These are phyloP conservation scores for Lentinus tigrinus DNA, from an alignment of 768 basidiomycete genomes.

Conservation along the genomic window DNA sequence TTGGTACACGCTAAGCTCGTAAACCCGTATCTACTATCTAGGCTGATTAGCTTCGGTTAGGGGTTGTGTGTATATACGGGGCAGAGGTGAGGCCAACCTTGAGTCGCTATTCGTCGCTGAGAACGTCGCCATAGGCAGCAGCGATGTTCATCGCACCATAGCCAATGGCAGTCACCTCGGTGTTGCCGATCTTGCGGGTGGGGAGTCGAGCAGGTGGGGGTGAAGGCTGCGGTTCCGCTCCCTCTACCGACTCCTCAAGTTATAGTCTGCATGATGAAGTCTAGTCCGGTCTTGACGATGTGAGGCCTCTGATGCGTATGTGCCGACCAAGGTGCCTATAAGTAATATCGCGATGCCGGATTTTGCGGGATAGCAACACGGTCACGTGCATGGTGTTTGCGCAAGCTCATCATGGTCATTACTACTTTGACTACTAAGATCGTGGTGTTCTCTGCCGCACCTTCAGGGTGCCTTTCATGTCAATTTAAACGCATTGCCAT, in stretches of 20 bases:
- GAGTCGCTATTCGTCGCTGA: slow-evolving; percentile 56
- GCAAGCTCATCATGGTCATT: background rate
- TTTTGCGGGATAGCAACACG: background rate
- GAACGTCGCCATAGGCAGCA: slow-evolving; percentile 42
- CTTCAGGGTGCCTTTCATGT: too few species aligned
- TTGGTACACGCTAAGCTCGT: slow-evolving; percentile 39
- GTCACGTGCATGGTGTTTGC: background rate
- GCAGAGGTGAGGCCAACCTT: too few species aligned
- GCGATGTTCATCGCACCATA: slow-evolving; percentile 63
- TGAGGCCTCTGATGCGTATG: too few species aligned
- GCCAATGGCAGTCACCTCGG: slow-evolving; percentile 50
- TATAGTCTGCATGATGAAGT: too few species aligned
- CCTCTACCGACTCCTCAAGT: too few species aligned
- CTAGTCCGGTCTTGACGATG: too few species aligned
- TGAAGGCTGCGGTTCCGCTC: background rate
- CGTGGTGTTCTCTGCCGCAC: too few species aligned
- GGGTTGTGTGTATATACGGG: too few species aligned
- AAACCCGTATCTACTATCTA: slow-evolving; percentile 42
- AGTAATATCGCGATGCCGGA: too few species aligned
- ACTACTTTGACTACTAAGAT: background rate
- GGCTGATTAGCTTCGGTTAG: too few species aligned
- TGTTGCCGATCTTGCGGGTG: slow-evolving; percentile 45
- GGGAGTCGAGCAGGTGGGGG: slow-evolving; percentile 23
- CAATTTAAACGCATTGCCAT: too few species aligned
- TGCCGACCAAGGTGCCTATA: too few species aligned